These are phyloP conservation scores for Didymella arachidicola DNA, from an alignment of 2,329 filamentous ascomycete genomes.

Conservation along the genomic window DNA sequence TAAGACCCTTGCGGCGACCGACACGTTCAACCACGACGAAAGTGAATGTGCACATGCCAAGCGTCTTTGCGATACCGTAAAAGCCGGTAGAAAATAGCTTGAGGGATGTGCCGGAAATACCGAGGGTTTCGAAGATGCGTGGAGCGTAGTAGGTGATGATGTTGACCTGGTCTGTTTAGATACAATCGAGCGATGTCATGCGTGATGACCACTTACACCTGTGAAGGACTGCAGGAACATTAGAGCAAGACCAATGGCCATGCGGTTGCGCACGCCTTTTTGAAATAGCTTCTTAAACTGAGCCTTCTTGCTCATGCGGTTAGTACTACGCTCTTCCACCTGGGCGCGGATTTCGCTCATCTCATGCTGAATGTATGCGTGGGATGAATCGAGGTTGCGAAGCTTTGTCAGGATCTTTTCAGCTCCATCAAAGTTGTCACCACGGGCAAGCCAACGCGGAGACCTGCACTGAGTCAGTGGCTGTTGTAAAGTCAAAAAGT, in stretches of 20 bases:
- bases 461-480: slow-evolving; percentile 16
- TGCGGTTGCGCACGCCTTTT: slow-evolving; percentile 50
- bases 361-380: slow-evolving; percentile 59
- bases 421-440: slow-evolving; percentile 51
- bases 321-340: slow-evolving; percentile 43
- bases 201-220: slow-evolving; percentile 31
- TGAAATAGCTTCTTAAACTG: slow-evolving; percentile 50
- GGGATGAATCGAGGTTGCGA: slow-evolving; percentile 54
- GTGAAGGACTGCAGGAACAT: slow-evolving; percentile 51
- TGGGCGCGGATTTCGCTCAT: slow-evolving; percentile 57
- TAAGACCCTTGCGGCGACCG: slow-evolving; percentile 53
- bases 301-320: slow-evolving; percentile 37
- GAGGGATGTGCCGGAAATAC: slow-evolving; percentile 53
- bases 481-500: background rate
- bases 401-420: slow-evolving; percentile 54
- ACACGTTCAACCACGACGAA: slow-evolving; percentile 52
- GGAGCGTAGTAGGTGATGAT: slow-evolving; percentile 51
- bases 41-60: slow-evolving; percentile 53
- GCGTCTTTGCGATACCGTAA: slow-evolving; percentile 55
- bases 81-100: slow-evolving; percentile 60
- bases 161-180: slow-evolving; percentile 35
- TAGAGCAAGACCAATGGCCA: slow-evolving; percentile 50
- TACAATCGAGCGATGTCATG: background rate
- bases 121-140: slow-evolving; percentile 53
- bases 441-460: slow-evolving; percentile 30